Conservation (phyloP, 2,329 filamentous ascomycete species). For the Fusarium fujikuroi region DNA sequence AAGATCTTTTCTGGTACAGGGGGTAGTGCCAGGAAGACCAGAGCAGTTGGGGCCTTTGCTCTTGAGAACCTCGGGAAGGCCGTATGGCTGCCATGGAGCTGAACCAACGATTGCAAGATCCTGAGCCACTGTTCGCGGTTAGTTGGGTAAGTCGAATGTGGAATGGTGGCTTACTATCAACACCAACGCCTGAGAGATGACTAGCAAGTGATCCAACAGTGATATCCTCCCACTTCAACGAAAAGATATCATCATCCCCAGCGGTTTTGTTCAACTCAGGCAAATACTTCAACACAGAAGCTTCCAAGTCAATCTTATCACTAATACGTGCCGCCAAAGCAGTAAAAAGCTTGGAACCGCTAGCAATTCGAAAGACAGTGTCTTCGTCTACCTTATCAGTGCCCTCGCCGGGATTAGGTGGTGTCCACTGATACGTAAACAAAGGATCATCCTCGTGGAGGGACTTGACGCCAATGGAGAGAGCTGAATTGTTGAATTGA, state of each 20-base stretch:
- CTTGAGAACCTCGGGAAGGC: slow-evolving; percentile 47
- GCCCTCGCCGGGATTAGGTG: slow-evolving; percentile 43
- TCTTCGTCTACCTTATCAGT: slow-evolving; percentile 43
- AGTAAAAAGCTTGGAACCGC: slow-evolving; percentile 50
- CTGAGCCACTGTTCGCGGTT: slow-evolving; percentile 43
- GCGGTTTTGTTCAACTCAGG: slow-evolving; percentile 49
- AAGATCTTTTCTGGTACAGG: slow-evolving; percentile 47
- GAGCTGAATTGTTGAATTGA: slow-evolving; percentile 47
- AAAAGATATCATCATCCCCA: slow-evolving; percentile 45
- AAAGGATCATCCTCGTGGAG: slow-evolving; percentile 53
- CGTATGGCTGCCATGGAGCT: slow-evolving; percentile 45
- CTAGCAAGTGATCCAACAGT: slow-evolving; percentile 57
- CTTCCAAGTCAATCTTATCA: slow-evolving; percentile 50
- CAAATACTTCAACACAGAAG: slow-evolving; percentile 58
- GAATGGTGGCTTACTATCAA: slow-evolving; percentile 46
- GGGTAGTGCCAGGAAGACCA: slow-evolving; percentile 48
- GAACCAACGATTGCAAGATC: slow-evolving; percentile 47
- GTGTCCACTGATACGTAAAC: slow-evolving; percentile 56
- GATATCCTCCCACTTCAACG: slow-evolving; percentile 59
- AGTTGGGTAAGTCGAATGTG: accelerated
- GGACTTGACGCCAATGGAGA: slow-evolving; percentile 55
- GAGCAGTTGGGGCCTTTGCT: slow-evolving; percentile 48
- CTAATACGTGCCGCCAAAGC: slow-evolving; percentile 48
- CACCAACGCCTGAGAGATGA: slow-evolving; percentile 57
- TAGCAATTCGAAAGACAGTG: slow-evolving; percentile 51